phyloP scores from a whole-genome alignment of 306 rosid genomes.

The Fragaria vesca region DNA sequence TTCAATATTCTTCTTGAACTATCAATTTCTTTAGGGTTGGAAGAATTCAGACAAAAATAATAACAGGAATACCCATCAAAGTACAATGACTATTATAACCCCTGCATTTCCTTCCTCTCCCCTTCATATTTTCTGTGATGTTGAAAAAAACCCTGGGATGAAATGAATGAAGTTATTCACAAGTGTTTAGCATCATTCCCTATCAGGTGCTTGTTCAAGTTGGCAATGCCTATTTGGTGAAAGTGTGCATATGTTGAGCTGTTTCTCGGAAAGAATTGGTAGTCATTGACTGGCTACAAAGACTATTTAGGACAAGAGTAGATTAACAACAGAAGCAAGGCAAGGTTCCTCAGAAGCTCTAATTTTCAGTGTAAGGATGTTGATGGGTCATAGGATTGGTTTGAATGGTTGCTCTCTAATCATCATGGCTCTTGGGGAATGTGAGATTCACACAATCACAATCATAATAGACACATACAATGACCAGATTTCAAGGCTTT shows the following conservation, averaged over 20 bases:
- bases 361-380: conserved; percentile 58
- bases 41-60: conserved; percentile 4
- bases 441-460: conserved; percentile 25
- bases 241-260: conserved; percentile 36
- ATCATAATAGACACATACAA: conserved; percentile 23
- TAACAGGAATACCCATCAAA: conserved; percentile 11
- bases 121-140: conserved; percentile 15
- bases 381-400: conserved; percentile 42
- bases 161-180: conserved; percentile 28
- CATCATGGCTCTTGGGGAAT: conserved; percentile 41
- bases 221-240: conserved; percentile 36
- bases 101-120: conserved; percentile 19
- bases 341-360: conserved; percentile 40
- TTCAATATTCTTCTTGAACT: not conserved
- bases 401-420: conserved; percentile 44
- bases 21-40: conserved; percentile 8
- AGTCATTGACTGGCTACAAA: conserved; percentile 28
- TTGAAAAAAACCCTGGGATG: conserved; percentile 28
- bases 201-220: conserved; percentile 50
- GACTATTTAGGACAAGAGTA: conserved; percentile 32
- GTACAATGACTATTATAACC: conserved; percentile 29
- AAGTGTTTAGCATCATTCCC: conserved; percentile 43
- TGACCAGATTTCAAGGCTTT: conserved; percentile 18
- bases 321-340: conserved; percentile 38
- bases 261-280: conserved; percentile 30